Percentiles rank a stretch among this genome's conserved stretches.
phyloP scores from a whole-genome alignment of 2,329 filamentous ascomycete species.

The Alternaria hordeiaustralica region DNA sequence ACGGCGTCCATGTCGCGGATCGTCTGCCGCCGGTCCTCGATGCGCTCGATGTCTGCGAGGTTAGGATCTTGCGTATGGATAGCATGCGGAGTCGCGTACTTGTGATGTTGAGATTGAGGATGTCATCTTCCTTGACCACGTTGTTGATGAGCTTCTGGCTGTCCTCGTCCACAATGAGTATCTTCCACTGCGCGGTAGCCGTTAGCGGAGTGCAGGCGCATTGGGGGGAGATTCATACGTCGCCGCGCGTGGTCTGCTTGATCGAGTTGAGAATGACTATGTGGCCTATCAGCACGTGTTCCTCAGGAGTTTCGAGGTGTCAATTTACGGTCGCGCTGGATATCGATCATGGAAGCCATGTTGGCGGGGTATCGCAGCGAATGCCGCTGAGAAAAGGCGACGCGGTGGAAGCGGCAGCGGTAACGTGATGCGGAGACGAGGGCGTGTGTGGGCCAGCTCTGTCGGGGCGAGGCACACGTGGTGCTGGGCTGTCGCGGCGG shows the following conservation, averaged over 20 bases:
- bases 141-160: constrained; percentile 89
- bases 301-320: no score
- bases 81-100: constrained; percentile 63
- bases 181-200: constrained; percentile 78
- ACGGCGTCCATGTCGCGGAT: constrained; percentile 94
- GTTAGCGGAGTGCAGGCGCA: constrained; percentile 33
- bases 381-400: constrained; percentile 11
- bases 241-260: constrained; percentile 77
- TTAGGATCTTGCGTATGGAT: constrained; percentile 29
- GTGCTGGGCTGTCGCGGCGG: constrained; percentile 11
- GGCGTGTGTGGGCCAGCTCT: not conserved
- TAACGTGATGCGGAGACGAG: not conserved
- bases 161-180: constrained; percentile 84
- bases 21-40: constrained; percentile 81
- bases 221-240: constrained; percentile 63
- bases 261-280: constrained; percentile 76
- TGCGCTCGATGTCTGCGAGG: constrained; percentile 85
- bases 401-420: not conserved
- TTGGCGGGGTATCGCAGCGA: constrained; percentile 50
- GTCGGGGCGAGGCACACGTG: not conserved
- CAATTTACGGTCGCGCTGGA: constrained; percentile 74
- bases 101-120: constrained; percentile 94
- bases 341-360: constrained; percentile 87
- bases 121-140: constrained; percentile 92
- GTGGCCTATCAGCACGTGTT: constrained; percentile 20